These are phyloP conservation scores for Stromatinia cepivora DNA, from an alignment of 2,329 filamentous ascomycete species.

Conservation along the genomic window DNA sequence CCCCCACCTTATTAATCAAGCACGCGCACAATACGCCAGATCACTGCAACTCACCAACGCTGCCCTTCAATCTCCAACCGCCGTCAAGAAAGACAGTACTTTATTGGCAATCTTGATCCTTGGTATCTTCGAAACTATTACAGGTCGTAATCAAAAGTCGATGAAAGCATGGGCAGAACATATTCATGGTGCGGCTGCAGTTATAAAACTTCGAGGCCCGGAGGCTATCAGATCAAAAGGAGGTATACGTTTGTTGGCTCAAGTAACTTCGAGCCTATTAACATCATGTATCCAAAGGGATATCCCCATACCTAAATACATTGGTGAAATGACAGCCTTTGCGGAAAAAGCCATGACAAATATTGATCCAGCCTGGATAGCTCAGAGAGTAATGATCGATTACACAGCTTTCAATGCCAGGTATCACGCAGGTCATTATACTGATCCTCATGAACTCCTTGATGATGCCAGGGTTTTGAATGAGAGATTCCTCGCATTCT, in stretches of 20 bases:
- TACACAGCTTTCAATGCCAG: constrained; percentile 32
- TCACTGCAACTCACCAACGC: constrained; percentile 53
- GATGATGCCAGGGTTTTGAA: constrained; percentile 33
- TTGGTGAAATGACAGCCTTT: constrained; percentile 50
- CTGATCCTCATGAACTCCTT: constrained; percentile 26
- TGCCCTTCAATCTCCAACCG: constrained; percentile 49
- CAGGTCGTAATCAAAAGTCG: constrained; percentile 49
- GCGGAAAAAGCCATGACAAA: constrained; percentile 44
- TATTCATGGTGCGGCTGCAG: constrained; percentile 52
- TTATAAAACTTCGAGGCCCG: constrained; percentile 52
- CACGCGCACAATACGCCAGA: constrained; percentile 52
- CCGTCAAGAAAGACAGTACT: constrained; percentile 54
- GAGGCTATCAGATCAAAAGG: constrained; percentile 49
- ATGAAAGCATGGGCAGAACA: constrained; percentile 55
- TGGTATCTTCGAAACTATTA: constrained; percentile 55
- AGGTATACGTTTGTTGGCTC: constrained; percentile 54
- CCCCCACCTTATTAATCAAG: constrained; percentile 48
- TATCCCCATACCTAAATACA: constrained; percentile 49
- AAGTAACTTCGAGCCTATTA: constrained; percentile 53
- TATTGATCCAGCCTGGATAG: constrained; percentile 46
- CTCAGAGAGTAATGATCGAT: constrained; percentile 46
- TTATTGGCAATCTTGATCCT: constrained; percentile 56
- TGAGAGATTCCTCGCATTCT: constrained; percentile 27
- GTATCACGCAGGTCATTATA: background rate
- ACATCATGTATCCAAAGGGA: constrained; percentile 54